A percentile compares a stretch with the other conserved stretches of the same genome.
Evolutionary conservation across 441 rosid species (phyloP).

Genomic region (Sinapis alba): DNA sequence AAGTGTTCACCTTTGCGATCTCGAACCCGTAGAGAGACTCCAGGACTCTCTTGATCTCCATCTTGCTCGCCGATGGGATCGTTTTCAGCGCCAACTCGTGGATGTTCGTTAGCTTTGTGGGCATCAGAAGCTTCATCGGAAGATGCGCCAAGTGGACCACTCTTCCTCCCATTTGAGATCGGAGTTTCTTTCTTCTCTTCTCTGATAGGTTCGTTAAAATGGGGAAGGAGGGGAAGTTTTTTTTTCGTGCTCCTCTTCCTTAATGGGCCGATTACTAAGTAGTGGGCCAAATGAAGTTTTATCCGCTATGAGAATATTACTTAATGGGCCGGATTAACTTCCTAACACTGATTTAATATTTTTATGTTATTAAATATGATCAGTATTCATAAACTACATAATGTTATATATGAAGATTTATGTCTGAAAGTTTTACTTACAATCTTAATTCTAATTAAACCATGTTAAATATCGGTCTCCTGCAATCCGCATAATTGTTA

Average conservation of each 20-base stretch:
- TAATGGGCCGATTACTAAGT: neutral
- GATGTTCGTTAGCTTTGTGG: conserved; percentile 56
- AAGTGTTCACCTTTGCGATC: conserved; percentile 72
- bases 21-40: conserved; percentile 83
- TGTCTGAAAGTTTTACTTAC: no score
- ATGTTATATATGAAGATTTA: no score
- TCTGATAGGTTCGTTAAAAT: conserved; percentile 5
- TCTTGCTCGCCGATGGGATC: conserved; percentile 77
- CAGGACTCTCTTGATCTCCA: conserved; percentile 86
- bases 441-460: no score
- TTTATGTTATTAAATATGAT: no score
- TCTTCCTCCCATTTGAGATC: conserved; percentile 68
- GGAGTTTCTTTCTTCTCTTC: conserved; percentile 3
- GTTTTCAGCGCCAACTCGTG: conserved; percentile 73
- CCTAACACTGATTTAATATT: no score
- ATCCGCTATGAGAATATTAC: no score
- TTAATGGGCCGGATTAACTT: no score
- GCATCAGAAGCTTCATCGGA: conserved; percentile 76
- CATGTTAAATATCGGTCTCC: no score
- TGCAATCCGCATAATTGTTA: no score
- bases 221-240: neutral
- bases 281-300: neutral
- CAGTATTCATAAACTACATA: no score
- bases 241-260: neutral
- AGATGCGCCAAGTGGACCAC: conserved; percentile 80